Percentiles rank a stretch among this genome's conserved stretches.
Evolutionary conservation across 306 rosid species (phyloP).

Genomic region (Mimosa pudica): DNA sequence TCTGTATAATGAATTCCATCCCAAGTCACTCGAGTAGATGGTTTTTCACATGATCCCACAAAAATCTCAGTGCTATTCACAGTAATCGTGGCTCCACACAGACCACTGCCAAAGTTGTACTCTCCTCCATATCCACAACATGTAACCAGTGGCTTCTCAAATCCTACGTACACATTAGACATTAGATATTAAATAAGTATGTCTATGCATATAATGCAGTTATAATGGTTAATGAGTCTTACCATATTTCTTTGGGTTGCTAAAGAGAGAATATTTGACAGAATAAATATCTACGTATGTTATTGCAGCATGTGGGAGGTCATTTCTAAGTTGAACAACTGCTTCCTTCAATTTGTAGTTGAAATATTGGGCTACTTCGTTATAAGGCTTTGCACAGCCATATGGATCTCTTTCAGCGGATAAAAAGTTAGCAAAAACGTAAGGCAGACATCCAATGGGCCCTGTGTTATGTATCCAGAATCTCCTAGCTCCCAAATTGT

Average conservation of each 20-base stretch:
- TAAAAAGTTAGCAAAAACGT: conserved; percentile 28
- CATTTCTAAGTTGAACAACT: conserved; percentile 43
- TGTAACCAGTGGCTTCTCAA: conserved; percentile 48
- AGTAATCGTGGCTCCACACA: conserved; percentile 31
- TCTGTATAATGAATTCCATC: conserved; percentile 59
- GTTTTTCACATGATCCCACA: conserved; percentile 46
- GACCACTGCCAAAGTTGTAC: conserved; percentile 36
- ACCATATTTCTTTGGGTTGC: conserved; percentile 52
- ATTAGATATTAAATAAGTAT: not conserved
- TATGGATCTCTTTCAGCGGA: conserved; percentile 37
- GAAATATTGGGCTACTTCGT: conserved; percentile 47
- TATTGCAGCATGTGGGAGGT: conserved; percentile 55
- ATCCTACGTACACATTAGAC: conserved; percentile 40
- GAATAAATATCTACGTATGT: conserved; percentile 68
- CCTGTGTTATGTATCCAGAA: conserved; percentile 56
- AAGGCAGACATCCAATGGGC: conserved; percentile 50
- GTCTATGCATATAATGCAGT: not conserved
- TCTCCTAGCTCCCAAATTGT: conserved; percentile 44
- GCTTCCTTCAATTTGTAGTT: conserved; percentile 57
- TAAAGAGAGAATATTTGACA: conserved; percentile 41
- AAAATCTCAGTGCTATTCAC: conserved; percentile 35
- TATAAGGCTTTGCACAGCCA: conserved; percentile 55
- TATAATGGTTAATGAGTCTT: conserved; percentile 1
- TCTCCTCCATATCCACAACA: conserved; percentile 68
- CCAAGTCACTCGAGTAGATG: conserved; percentile 41